A percentile compares a stretch with the other conserved stretches of the same genome.
These are phyloP conservation scores for Hebeloma cylindrosporum DNA, from an alignment of 768 basidiomycete genomes.

Conservation along the genomic window DNA sequence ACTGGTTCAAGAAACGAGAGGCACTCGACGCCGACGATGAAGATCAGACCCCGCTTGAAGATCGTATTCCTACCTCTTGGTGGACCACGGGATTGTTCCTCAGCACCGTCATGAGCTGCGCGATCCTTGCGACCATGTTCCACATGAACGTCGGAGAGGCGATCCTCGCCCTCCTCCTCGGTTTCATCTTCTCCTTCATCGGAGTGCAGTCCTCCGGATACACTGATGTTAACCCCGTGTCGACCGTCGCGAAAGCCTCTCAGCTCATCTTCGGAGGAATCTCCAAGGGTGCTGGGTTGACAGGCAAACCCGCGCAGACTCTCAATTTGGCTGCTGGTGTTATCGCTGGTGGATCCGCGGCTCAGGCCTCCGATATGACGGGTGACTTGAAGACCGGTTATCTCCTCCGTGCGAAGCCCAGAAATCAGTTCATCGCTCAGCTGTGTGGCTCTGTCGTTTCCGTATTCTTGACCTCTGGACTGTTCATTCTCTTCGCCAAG, in stretches of 20 bases:
- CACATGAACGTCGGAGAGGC: slow-evolving; percentile 58
- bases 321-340: slow-evolving; percentile 55
- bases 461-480: slow-evolving; percentile 56
- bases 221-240: slow-evolving; percentile 64
- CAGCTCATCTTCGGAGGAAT: slow-evolving; percentile 68
- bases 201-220: slow-evolving; percentile 59
- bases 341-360: slow-evolving; percentile 54
- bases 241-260: slow-evolving; percentile 59
- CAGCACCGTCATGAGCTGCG: slow-evolving; percentile 49
- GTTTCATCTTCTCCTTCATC: slow-evolving; percentile 68
- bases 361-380: slow-evolving; percentile 63
- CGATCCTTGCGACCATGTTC: slow-evolving; percentile 55
- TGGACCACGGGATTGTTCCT: slow-evolving; percentile 52
- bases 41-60: slow-evolving; percentile 51
- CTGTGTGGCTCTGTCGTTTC: slow-evolving; percentile 58
- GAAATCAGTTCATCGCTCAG: slow-evolving; percentile 62
- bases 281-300: slow-evolving; percentile 44
- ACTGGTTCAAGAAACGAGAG: slow-evolving; percentile 28
- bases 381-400: slow-evolving; percentile 72
- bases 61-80: slow-evolving; percentile 56
- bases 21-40: slow-evolving; percentile 41
- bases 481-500: slow-evolving; percentile 63
- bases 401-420: slow-evolving; percentile 62
- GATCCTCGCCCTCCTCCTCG: slow-evolving; percentile 55
- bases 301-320: slow-evolving; percentile 35